Conservation (phyloP, 805 yeast species). For the Hanseniaspora clermontiae region DNA sequence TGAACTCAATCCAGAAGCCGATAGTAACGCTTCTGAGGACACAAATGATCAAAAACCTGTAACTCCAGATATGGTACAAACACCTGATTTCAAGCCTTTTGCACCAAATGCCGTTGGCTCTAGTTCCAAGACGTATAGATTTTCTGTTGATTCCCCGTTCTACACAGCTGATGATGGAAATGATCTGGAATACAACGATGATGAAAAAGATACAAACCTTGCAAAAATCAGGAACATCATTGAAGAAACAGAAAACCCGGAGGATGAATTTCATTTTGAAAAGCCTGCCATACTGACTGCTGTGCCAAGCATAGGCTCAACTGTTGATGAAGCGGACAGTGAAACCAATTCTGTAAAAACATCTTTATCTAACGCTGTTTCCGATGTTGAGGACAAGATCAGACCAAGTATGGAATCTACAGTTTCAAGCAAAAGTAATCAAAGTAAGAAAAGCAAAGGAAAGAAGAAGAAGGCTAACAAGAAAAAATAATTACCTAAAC, state of each 20-base stretch:
- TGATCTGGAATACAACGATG: neutral
- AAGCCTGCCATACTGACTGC: neutral
- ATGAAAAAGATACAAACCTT: neutral
- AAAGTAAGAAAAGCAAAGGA: neutral
- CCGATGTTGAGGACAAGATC: neutral
- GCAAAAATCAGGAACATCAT: neutral
- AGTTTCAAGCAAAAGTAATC: neutral
- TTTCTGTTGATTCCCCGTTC: neutral
- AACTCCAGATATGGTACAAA: neutral
- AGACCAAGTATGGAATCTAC: constrained; percentile 6
- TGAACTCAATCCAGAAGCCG: neutral
- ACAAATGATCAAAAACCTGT: neutral
- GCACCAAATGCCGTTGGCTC: neutral
- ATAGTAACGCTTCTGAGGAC: neutral
- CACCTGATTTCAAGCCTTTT: neutral
- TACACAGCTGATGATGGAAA: constrained; percentile 6
- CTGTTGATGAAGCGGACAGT: neutral
- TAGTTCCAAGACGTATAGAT: neutral
- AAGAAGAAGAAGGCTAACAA: constrained; percentile 13
- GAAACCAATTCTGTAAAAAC: neutral
- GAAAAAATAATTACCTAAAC: constrained; percentile 24
- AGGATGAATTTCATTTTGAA: neutral
- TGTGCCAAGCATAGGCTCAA: neutral
- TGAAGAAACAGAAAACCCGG: neutral
- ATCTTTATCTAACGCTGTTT: neutral